A percentile compares a stretch with the other conserved stretches of the same genome.
Evolutionary conservation across 768 basidiomycete genomes (phyloP).

Genomic region (Amanita fuliginea): DNA sequence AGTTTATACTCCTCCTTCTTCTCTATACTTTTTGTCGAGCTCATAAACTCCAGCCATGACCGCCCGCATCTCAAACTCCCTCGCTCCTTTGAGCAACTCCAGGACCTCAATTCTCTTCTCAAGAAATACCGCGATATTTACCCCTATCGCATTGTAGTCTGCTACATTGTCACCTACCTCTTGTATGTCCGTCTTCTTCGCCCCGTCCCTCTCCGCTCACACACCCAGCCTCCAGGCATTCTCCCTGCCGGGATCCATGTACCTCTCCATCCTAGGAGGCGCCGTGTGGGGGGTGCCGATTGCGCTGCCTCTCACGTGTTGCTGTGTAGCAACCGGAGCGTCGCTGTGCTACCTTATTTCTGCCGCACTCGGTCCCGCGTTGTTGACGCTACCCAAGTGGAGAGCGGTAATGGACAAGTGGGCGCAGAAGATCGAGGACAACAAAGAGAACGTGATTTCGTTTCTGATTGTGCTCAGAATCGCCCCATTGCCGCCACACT

Average conservation of each 20-base stretch:
- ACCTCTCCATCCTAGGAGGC: constrained; percentile 91
- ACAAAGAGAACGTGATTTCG: constrained; percentile 78
- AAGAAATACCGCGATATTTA: constrained; percentile 91
- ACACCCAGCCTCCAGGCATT: constrained; percentile 79
- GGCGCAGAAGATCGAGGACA: constrained; percentile 65
- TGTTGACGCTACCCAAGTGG: constrained; percentile 81
- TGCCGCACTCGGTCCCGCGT: constrained; percentile 84
- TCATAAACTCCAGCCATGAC: constrained; percentile 45
- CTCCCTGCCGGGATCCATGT: constrained; percentile 95
- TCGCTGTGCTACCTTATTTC: constrained; percentile 89
- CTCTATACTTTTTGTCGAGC: background rate
- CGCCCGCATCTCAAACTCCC: constrained; percentile 70
- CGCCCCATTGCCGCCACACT: constrained; percentile 90
- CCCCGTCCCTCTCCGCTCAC: constrained; percentile 1
- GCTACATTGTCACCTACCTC: constrained; percentile 83
- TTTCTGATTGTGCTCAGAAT: constrained; percentile 94
- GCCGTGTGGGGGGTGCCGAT: constrained; percentile 88
- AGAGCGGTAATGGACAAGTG: constrained; percentile 74
- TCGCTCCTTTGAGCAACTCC: constrained; percentile 78
- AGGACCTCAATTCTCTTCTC: constrained; percentile 72
- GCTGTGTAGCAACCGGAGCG: constrained; percentile 86
- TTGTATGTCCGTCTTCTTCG: constrained; percentile 52
- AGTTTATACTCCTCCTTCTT: constrained; percentile 18
- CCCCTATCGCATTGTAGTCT: constrained; percentile 74
- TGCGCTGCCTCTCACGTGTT: constrained; percentile 84